phyloP scores from a whole-genome alignment of 148 eudicot species.

The Chenopodium album region DNA sequence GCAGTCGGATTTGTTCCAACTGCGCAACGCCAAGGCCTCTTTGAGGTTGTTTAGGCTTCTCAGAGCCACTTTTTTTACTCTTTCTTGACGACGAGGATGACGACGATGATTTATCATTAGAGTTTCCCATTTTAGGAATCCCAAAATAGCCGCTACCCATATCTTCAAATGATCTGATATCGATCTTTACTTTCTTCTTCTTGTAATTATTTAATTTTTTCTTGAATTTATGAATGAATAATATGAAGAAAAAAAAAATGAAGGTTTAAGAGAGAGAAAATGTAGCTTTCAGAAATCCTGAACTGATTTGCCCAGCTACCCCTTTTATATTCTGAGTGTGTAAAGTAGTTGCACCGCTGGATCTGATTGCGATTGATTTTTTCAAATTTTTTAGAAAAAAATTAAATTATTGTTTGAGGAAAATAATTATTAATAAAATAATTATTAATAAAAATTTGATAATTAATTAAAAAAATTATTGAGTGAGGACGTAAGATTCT shows the following conservation, averaged over 20 bases:
- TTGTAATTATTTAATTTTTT: background rate
- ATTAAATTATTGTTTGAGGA: background rate
- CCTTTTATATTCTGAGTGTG: slow-evolving; percentile 16
- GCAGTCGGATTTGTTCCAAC: slow-evolving; percentile 71
- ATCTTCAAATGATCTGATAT: slow-evolving; percentile 8
- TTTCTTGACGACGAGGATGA: slow-evolving; percentile 49
- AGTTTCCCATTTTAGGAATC: slow-evolving; percentile 33
- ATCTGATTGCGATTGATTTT: slow-evolving; percentile 23
- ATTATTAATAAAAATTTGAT: background rate
- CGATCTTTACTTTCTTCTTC: background rate
- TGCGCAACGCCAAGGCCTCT: slow-evolving; percentile 92
- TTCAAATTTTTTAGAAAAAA: background rate
- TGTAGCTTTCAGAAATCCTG: slow-evolving; percentile 17
- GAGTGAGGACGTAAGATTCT: slow-evolving; percentile 31
- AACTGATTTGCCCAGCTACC: background rate
- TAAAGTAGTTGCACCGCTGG: slow-evolving; percentile 27
- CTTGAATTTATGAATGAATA: background rate
- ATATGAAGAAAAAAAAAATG: background rate
- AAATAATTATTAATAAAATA: too few relatives aligned
- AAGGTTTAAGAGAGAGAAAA: background rate
- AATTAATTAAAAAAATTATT: background rate
- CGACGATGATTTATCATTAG: slow-evolving; percentile 40
- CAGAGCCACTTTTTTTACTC: slow-evolving; percentile 44
- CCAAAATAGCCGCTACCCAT: slow-evolving; percentile 60
- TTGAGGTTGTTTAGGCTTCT: slow-evolving; percentile 80